A percentile compares a stretch with the other conserved stretches of the same genome.
phyloP scores from a whole-genome alignment of 257 asterid species.

The Gentiana straminea region DNA sequence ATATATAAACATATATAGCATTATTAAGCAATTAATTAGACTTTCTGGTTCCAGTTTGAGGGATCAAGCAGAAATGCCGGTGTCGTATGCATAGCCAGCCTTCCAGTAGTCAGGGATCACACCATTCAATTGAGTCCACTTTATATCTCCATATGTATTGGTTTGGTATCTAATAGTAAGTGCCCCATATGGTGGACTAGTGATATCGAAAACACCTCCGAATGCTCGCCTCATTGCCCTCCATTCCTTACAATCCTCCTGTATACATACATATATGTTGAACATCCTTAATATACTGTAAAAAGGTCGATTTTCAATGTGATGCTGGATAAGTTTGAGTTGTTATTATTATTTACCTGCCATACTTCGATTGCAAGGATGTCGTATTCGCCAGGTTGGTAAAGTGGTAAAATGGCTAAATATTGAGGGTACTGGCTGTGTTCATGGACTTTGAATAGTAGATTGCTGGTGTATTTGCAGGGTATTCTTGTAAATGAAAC shows the following conservation, averaged over 20 bases:
- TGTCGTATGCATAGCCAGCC: slow-evolving; percentile 55
- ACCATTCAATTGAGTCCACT: slow-evolving; percentile 32
- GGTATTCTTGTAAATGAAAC: slow-evolving; percentile 43
- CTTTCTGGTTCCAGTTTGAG: no score
- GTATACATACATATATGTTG: not conserved
- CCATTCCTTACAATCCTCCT: slow-evolving; percentile 73
- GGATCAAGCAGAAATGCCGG: slow-evolving; percentile 15
- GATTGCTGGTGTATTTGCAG: slow-evolving; percentile 32
- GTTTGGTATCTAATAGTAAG: slow-evolving; percentile 35
- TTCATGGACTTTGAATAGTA: slow-evolving; percentile 40
- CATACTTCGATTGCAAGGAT: slow-evolving; percentile 38
- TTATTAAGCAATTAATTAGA: not conserved
- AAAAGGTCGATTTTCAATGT: no score
- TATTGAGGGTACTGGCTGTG: slow-evolving; percentile 39
- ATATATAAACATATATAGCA: not conserved
- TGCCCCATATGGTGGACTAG: slow-evolving; percentile 44
- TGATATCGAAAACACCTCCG: slow-evolving; percentile 57
- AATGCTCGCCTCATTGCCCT: slow-evolving; percentile 47
- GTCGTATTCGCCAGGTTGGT: slow-evolving; percentile 45
- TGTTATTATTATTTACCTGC: slow-evolving; percentile 28
- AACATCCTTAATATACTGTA: no score
- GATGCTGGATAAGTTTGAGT: no score
- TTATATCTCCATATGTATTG: slow-evolving; percentile 15
- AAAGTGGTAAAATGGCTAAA: slow-evolving; percentile 49
- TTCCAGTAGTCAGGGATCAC: slow-evolving; percentile 54